Evolutionary conservation across 2,329 filamentous ascomycete species (phyloP).

Genomic region (Fusarium continuum): DNA sequence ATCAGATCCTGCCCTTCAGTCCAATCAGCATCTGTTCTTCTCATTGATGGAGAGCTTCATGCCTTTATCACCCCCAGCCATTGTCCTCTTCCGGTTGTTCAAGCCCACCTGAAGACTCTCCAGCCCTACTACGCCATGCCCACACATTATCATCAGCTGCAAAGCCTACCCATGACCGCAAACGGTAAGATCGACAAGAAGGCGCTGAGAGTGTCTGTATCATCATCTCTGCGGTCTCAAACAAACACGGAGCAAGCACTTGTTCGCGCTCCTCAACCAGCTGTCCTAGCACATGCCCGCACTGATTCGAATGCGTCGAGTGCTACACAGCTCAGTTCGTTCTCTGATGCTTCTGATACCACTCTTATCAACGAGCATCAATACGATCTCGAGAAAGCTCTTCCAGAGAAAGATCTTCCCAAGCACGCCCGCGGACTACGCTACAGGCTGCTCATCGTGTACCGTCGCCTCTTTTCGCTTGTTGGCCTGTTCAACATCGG

Average conservation of each 20-base stretch:
- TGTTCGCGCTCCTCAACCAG: constrained; percentile 20
- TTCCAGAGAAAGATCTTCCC: constrained; percentile 54
- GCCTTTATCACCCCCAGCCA: constrained; percentile 57
- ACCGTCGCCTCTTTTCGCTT: constrained; percentile 64
- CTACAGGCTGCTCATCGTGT: constrained; percentile 60
- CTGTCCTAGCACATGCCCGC: constrained; percentile 16
- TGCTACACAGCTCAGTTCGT: constrained; percentile 33
- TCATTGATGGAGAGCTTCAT: constrained; percentile 58
- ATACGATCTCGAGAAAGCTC: constrained; percentile 43
- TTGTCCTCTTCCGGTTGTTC: constrained; percentile 49
- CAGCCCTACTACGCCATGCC: constrained; percentile 67
- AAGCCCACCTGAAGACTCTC: constrained; percentile 51
- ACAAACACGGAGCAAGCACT: background rate
- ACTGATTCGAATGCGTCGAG: constrained; percentile 45
- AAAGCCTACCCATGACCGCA: constrained; percentile 58
- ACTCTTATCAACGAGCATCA: constrained; percentile 39
- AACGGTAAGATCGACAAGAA: constrained; percentile 68
- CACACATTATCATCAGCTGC: constrained; percentile 53
- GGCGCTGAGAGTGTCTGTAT: constrained; percentile 44
- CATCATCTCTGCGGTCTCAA: no score
- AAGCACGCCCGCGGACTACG: constrained; percentile 52
- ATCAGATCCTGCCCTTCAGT: constrained; percentile 57
- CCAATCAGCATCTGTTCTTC: constrained; percentile 56
- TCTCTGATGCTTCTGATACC: constrained; percentile 26
- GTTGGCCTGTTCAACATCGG: constrained; percentile 62